Conservation (phyloP, 2,329 filamentous ascomycete genomes). For the Stachybotrys chlorohalonatus region DNA sequence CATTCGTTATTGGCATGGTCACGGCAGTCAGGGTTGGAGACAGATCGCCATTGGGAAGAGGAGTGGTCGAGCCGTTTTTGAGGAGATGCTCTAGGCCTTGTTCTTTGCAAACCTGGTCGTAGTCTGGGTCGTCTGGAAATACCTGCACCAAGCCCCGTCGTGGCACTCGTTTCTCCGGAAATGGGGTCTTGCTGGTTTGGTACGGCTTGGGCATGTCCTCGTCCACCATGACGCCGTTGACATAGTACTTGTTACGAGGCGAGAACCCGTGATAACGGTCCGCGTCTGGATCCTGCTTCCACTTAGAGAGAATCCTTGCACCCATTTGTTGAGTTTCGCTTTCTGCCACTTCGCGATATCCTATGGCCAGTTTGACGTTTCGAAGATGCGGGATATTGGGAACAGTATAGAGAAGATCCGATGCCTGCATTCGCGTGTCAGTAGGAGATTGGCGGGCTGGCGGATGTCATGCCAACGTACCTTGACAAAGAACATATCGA, state of each 20-base stretch:
- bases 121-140: conserved; percentile 47
- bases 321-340: conserved; percentile 33
- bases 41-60: conserved; percentile 36
- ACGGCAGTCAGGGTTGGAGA: conserved; percentile 33
- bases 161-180: conserved; percentile 45
- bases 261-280: conserved; percentile 43
- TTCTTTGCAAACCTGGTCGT: conserved; percentile 42
- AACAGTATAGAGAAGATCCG: conserved; percentile 51
- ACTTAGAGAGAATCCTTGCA: conserved; percentile 39
- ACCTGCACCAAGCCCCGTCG: conserved; percentile 45
- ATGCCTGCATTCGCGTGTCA: conserved; percentile 31
- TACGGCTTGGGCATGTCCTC: conserved; percentile 40
- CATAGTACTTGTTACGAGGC: conserved; percentile 48
- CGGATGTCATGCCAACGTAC: conserved; percentile 24
- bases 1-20: conserved; percentile 16
- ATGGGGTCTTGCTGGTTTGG: conserved; percentile 42
- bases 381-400: conserved; percentile 50
- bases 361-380: conserved; percentile 44
- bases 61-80: conserved; percentile 32
- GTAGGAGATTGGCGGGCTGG: neutral
- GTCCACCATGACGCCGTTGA: conserved; percentile 44
- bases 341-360: conserved; percentile 51
- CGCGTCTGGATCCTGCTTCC: conserved; percentile 49
- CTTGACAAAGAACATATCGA: conserved; percentile 61
- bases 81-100: conserved; percentile 49